Conservation (phyloP, 116 monocot genomes). For the Dioscorea cayenensis region DNA sequence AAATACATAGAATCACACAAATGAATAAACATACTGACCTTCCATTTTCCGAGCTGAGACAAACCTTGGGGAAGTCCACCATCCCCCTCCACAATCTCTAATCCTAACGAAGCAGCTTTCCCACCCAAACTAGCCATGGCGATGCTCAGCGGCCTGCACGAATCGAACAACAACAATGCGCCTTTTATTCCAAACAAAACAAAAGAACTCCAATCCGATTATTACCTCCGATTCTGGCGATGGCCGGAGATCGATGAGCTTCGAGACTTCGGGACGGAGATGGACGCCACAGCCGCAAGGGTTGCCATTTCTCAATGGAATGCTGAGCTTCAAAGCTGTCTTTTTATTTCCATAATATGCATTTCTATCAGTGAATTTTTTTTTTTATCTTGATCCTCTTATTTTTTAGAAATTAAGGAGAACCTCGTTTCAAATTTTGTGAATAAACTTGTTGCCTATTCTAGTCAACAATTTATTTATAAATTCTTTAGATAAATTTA, state of each 20-base stretch:
- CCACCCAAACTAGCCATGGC: not conserved
- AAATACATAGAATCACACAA: not conserved
- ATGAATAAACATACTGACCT: conserved; percentile 29
- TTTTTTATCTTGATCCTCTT: no score
- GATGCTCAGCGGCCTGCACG: not conserved
- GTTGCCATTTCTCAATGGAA: not conserved
- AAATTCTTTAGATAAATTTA: no score
- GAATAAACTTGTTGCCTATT: no score
- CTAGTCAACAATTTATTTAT: no score
- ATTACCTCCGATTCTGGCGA: not conserved
- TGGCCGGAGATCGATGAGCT: not conserved
- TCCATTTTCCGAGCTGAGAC: conserved; percentile 49
- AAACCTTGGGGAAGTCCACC: conserved; percentile 77
- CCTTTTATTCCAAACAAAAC: not conserved
- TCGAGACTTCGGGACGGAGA: not conserved
- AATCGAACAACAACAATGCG: not conserved
- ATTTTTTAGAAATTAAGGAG: no score
- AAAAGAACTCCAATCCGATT: not conserved
- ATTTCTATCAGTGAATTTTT: no score
- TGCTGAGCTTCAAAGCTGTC: not conserved
- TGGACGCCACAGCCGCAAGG: not conserved
- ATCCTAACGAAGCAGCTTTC: conserved; percentile 13
- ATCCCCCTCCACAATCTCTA: conserved; percentile 53
- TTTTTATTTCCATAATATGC: no score
- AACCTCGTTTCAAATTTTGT: no score